Conservation (phyloP, 2,329 filamentous ascomycete species). For the Lachnellula subtilissima region DNA sequence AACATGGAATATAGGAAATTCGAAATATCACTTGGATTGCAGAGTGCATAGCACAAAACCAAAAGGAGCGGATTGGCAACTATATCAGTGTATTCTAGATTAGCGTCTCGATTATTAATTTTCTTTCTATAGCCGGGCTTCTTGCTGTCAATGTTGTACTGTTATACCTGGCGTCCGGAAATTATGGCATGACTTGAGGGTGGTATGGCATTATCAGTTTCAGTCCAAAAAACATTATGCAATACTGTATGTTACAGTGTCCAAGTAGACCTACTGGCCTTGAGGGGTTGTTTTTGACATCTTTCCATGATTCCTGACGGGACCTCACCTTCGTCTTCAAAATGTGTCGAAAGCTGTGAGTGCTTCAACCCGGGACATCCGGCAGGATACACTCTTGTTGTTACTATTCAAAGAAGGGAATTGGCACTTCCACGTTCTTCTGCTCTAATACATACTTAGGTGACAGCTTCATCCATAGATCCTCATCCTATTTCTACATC, state of each 20-base stretch:
- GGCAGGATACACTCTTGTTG: neutral
- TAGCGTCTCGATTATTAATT: slow-evolving; percentile 9
- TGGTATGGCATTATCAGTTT: slow-evolving; percentile 1
- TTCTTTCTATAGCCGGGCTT: slow-evolving; percentile 11
- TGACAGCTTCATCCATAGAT: neutral
- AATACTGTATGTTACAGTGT: no score
- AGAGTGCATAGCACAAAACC: slow-evolving; percentile 98
- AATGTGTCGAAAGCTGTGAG: no score
- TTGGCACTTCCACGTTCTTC: no score
- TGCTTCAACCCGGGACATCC: no score
- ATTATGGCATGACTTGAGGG: slow-evolving; percentile 15
- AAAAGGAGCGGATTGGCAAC: slow-evolving; percentile 97
- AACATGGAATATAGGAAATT: slow-evolving; percentile 68
- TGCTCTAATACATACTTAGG: neutral
- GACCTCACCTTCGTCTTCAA: neutral
- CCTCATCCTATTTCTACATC: slow-evolving; percentile 13
- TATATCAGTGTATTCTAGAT: slow-evolving; percentile 92
- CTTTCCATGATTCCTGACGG: neutral
- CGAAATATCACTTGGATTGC: slow-evolving; percentile 99
- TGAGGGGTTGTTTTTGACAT: no score
- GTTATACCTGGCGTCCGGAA: slow-evolving; percentile 26
- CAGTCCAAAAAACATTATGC: no score
- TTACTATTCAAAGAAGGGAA: no score
- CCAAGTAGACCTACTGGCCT: no score
- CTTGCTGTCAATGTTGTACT: slow-evolving; percentile 17